Evolutionary conservation across 2,329 filamentous ascomycete genomes (phyloP).

Genomic region (Colletotrichum sp.): DNA sequence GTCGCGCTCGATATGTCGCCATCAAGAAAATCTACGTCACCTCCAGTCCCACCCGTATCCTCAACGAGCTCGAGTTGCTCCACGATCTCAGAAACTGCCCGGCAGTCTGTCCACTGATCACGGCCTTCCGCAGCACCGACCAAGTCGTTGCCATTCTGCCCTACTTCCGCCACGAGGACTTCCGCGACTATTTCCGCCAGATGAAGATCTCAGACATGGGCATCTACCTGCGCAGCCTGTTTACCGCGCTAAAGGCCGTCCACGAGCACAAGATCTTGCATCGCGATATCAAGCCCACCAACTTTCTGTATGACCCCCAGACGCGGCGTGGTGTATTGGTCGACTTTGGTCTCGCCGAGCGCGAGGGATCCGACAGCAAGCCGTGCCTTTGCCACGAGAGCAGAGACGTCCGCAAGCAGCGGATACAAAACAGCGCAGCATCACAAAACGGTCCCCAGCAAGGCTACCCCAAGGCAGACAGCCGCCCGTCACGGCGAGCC

Average conservation of each 20-base stretch:
- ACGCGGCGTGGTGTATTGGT: conserved; percentile 87
- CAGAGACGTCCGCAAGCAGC: conserved; percentile 64
- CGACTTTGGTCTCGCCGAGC: conserved; percentile 97
- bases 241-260: conserved; percentile 82
- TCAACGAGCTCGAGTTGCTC: conserved; percentile 94
- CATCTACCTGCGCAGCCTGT: conserved; percentile 87
- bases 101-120: conserved; percentile 93
- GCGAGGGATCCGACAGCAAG: conserved; percentile 76
- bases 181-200: conserved; percentile 90
- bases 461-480: conserved; percentile 89
- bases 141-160: conserved; percentile 95
- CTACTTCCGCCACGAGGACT: conserved; percentile 95
- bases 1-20: conserved; percentile 77
- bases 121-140: conserved; percentile 92
- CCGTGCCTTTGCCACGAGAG: conserved; percentile 82
- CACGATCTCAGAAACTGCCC: conserved; percentile 83
- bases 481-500: conserved; percentile 83
- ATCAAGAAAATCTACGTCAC: conserved; percentile 99
- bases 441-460: conserved; percentile 57
- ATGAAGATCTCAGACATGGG: conserved; percentile 87
- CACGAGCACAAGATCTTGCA: conserved; percentile 88
- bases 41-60: conserved; percentile 88
- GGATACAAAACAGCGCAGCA: conserved; percentile 63
- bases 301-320: conserved; percentile 89
- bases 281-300: conserved; percentile 96